These are phyloP conservation scores for Blastobotrys arbuscula DNA, from an alignment of 1,139 yeast species.

Conservation along the genomic window DNA sequence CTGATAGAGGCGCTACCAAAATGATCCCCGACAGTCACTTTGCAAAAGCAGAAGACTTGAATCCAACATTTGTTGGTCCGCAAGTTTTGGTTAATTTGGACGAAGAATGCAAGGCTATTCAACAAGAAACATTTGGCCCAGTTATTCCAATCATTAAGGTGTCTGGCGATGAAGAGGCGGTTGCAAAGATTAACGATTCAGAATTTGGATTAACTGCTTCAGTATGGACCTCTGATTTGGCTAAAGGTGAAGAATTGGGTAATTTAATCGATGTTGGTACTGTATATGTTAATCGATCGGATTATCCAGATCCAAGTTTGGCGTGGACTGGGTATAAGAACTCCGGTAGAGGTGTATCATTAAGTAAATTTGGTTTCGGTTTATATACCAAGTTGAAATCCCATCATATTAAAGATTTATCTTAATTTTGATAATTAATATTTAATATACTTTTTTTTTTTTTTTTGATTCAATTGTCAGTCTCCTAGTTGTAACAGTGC, in stretches of 20 bases:
- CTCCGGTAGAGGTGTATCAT: slow-evolving; percentile 66
- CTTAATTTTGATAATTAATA: not conserved
- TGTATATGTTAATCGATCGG: slow-evolving; percentile 79
- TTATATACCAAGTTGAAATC: slow-evolving; percentile 35
- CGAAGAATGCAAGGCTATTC: slow-evolving; percentile 59
- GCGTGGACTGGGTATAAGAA: slow-evolving; percentile 83
- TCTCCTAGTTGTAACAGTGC: too few relatives aligned
- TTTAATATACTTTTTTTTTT: too few relatives aligned
- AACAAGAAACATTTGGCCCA: slow-evolving; percentile 72
- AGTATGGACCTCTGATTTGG: slow-evolving; percentile 47
- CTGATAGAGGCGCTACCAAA: slow-evolving; percentile 61
- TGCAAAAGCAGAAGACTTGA: slow-evolving; percentile 35
- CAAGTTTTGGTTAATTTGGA: slow-evolving; percentile 71
- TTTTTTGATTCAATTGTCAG: too few relatives aligned
- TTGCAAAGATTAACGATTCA: slow-evolving; percentile 34
- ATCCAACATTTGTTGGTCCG: slow-evolving; percentile 72
- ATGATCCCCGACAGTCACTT: slow-evolving; percentile 64
- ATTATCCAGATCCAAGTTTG: slow-evolving; percentile 68
- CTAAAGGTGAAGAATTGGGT: slow-evolving; percentile 56
- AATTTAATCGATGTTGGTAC: slow-evolving; percentile 73
- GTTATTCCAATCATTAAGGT: slow-evolving; percentile 39
- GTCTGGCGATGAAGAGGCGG: slow-evolving; percentile 33
- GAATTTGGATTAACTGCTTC: slow-evolving; percentile 50
- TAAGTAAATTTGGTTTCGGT: slow-evolving; percentile 33
- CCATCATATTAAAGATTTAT: slow-evolving; percentile 31